Evolutionary conservation across 2,329 filamentous ascomycete genomes (phyloP).

Genomic region (Aureobasidium musti): DNA sequence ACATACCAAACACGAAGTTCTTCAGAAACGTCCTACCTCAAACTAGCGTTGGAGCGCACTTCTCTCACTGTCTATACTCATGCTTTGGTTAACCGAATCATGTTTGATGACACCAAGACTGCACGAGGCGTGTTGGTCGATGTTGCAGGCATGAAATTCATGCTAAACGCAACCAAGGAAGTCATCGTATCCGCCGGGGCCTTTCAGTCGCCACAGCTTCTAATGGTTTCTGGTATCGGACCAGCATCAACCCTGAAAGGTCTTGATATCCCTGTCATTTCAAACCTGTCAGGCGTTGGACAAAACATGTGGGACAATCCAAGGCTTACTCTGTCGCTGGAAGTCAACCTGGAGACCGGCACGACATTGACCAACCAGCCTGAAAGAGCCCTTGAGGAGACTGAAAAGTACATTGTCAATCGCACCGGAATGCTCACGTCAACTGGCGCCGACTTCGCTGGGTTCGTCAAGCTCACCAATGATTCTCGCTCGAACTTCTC

Average conservation of each 20-base stretch:
- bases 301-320: constrained; percentile 39
- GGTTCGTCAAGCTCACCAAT: constrained; percentile 34
- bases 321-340: constrained; percentile 42
- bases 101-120: constrained; percentile 30
- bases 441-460: constrained; percentile 32
- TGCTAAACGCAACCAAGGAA: constrained; percentile 40
- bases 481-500: constrained; percentile 22
- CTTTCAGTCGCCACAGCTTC: background rate
- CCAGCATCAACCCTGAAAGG: background rate
- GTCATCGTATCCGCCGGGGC: constrained; percentile 39
- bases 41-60: constrained; percentile 33
- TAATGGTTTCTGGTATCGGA: constrained; percentile 31
- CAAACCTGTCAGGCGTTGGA: constrained; percentile 38
- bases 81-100: constrained; percentile 37
- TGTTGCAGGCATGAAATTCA: constrained; percentile 35
- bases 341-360: constrained; percentile 33
- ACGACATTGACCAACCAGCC: constrained; percentile 31
- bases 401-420: constrained; percentile 31
- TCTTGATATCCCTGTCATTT: constrained; percentile 31
- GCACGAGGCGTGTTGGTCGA: constrained; percentile 38
- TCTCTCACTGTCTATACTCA: constrained; percentile 41
- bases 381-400: constrained; percentile 27
- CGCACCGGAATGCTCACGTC: constrained; percentile 35
- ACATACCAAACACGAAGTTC: constrained; percentile 33
- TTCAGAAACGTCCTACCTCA: constrained; percentile 39